These are phyloP conservation scores for Claviceps pazoutovae DNA, from an alignment of 2,329 filamentous ascomycete species.

Conservation along the genomic window DNA sequence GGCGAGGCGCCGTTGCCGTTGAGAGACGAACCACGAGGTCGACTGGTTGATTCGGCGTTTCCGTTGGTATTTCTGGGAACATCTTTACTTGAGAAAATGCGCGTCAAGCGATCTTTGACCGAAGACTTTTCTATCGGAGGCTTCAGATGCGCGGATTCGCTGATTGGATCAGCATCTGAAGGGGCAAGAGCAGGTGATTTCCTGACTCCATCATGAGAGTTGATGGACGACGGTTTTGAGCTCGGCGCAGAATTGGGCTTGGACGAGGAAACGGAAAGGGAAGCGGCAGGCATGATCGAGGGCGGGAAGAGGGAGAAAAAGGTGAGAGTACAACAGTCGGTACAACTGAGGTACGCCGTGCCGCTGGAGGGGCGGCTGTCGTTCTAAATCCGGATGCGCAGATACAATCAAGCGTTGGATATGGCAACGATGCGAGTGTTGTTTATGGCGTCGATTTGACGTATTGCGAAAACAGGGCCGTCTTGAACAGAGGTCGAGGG, in stretches of 20 bases:
- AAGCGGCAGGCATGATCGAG: conserved; percentile 4
- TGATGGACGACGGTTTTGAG: conserved; percentile 6
- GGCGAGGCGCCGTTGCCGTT: conserved; percentile 19
- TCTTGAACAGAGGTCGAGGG: neutral
- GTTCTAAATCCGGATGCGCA: neutral
- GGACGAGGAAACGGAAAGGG: conserved; percentile 1
- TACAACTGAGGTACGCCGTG: conserved; percentile 1
- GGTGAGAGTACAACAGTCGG: neutral
- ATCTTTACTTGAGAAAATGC: conserved; percentile 52
- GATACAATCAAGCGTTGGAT: neutral
- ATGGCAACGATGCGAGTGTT: neutral
- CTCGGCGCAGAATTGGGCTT: conserved; percentile 5
- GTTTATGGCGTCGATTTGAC: neutral
- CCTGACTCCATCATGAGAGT: conserved; percentile 29
- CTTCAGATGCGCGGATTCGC: conserved; percentile 15
- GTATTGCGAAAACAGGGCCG: neutral
- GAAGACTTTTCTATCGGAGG: conserved; percentile 39
- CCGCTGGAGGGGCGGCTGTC: neutral
- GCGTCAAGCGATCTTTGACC: conserved; percentile 49
- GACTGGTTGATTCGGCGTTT: conserved; percentile 19
- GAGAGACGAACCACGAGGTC: conserved; percentile 22
- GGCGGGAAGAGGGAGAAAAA: neutral
- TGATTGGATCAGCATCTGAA: conserved; percentile 22
- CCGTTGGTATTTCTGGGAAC: conserved; percentile 21
- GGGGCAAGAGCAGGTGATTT: conserved; percentile 26